These are phyloP conservation scores for Globisporangium viniferum DNA, from an alignment of 352 stramenopile species.

Conservation along the genomic window DNA sequence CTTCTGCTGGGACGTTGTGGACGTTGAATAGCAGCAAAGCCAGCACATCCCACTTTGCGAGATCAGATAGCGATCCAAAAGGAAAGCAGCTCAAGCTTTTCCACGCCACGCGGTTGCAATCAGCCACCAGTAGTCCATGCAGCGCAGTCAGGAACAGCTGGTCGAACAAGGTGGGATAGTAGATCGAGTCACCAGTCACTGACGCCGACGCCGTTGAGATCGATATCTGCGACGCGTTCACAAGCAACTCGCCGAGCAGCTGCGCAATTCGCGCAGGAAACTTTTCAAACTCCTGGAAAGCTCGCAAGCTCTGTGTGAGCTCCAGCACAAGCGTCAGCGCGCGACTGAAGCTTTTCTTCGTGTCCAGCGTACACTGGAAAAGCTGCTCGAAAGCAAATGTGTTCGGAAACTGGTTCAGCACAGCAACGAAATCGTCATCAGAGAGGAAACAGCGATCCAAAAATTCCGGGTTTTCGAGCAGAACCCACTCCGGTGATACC, in stretches of 20 bases:
- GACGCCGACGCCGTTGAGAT: slow-evolving; percentile 33
- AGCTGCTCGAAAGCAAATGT: slow-evolving; percentile 77
- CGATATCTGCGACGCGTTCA: slow-evolving; percentile 52
- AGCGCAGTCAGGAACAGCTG: slow-evolving; percentile 83
- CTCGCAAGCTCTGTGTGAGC: slow-evolving; percentile 60
- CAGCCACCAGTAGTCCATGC: slow-evolving; percentile 59
- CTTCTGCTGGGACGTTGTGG: slow-evolving; percentile 47
- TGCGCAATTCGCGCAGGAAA: slow-evolving; percentile 67
- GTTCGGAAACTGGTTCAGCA: slow-evolving; percentile 86
- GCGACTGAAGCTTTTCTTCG: slow-evolving; percentile 78
- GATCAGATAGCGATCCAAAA: slow-evolving; percentile 65
- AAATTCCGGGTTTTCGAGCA: slow-evolving; percentile 81
- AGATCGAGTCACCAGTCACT: slow-evolving; percentile 28
- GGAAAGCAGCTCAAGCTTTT: slow-evolving; percentile 64
- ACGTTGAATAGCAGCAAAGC: slow-evolving; percentile 74
- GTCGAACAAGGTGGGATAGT: slow-evolving; percentile 81
- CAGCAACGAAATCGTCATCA: slow-evolving; percentile 80
- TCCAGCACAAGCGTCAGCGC: slow-evolving; percentile 72
- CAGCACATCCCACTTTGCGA: slow-evolving; percentile 83
- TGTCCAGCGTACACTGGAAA: slow-evolving; percentile 61
- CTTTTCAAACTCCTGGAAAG: slow-evolving; percentile 84
- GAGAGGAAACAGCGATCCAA: slow-evolving; percentile 79
- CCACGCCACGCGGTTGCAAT: slow-evolving; percentile 83
- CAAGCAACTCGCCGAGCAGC: slow-evolving; percentile 59
- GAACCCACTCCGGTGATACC: slow-evolving; percentile 73